phyloP scores from a whole-genome alignment of 768 basidiomycete genomes.

The Pilatotrama ljubarskyi region DNA sequence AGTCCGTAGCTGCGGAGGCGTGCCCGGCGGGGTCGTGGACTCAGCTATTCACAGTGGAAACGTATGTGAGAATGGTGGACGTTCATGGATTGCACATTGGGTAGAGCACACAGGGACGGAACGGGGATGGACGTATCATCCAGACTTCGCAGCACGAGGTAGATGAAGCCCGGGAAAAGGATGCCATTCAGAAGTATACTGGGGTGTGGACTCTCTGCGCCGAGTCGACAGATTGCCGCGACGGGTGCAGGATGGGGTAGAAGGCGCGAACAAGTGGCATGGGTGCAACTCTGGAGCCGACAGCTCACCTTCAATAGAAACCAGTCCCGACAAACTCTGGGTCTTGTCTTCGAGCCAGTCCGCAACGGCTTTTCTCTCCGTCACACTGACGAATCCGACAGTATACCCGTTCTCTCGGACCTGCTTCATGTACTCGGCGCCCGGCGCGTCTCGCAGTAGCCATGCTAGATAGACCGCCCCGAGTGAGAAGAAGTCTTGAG shows the following conservation, averaged over 20 bases:
- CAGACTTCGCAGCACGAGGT: too few species aligned
- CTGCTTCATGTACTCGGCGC: constrained; percentile 88
- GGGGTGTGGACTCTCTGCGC: too few species aligned
- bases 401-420: constrained; percentile 73
- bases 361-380: constrained; percentile 82
- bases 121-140: not conserved
- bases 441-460: constrained; percentile 68
- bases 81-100: too few species aligned
- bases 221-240: too few species aligned
- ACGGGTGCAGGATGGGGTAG: too few species aligned
- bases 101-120: not conserved
- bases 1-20: constrained; percentile 38
- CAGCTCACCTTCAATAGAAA: constrained; percentile 9
- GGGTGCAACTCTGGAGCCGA: too few species aligned
- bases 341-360: constrained; percentile 76
- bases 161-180: too few species aligned
- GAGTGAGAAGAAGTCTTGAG: constrained; percentile 71
- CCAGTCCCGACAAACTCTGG: constrained; percentile 26
- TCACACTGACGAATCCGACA: constrained; percentile 79
- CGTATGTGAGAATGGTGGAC: not conserved
- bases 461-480: constrained; percentile 87
- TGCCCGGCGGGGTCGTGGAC: constrained; percentile 63
- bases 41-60: constrained; percentile 48
- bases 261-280: not conserved
- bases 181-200: too few species aligned